Base-by-base conservation (phyloP, 176 grass and related monocot genomes). In the Carex littledalei region DNA sequence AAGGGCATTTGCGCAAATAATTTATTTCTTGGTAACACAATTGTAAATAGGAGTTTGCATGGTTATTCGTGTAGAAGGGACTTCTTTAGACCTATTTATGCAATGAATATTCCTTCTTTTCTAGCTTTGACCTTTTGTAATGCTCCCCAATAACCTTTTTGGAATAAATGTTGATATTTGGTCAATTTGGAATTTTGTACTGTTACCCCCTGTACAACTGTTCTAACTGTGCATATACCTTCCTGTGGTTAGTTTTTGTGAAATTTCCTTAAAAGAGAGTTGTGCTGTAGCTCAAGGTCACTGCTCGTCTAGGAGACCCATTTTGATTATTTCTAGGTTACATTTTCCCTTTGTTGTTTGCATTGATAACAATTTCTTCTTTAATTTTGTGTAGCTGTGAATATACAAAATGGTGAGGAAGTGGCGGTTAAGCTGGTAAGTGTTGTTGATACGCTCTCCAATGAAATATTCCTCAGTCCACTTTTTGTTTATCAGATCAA, bases 1-100 rank as follows among this genome's bases (percentile, higher is more conserved):
- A 87, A 90, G 92, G 76, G 79, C 90, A 56, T 92, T 90, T 59
- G 72, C 87, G 72, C 94, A 94, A 71, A 89, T 39, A 59, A 82
- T 86, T 69, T 88, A 87, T 87, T 88, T 90, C 52, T 92, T 84
- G 57, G 90, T 83, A 14, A 74, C 93, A 87, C 84, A 92, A 84
- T 84, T 94, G 90, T 86, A 90, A 94, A 54, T 87, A 34, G 79
- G 62, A 72, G 4, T 32, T 50, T 54, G 34, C 14, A 39, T 8
- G 43, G 10, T 26, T 69, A 69, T 69, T 17, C 14, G 24, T 66
- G 43, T 10, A 52, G 20, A 75, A 75, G 43, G 6, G 8, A 24
- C 41, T 31, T 77, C 49, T 78, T 55, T 49, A 54, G 73, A 55
- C 22, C 24, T 31, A 18, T 70, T 77, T 31, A 78, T 78, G 74